Conservation (phyloP, 1,284 basidiomycete species). For the Cutaneotrichosporon cavernicola region DNA sequence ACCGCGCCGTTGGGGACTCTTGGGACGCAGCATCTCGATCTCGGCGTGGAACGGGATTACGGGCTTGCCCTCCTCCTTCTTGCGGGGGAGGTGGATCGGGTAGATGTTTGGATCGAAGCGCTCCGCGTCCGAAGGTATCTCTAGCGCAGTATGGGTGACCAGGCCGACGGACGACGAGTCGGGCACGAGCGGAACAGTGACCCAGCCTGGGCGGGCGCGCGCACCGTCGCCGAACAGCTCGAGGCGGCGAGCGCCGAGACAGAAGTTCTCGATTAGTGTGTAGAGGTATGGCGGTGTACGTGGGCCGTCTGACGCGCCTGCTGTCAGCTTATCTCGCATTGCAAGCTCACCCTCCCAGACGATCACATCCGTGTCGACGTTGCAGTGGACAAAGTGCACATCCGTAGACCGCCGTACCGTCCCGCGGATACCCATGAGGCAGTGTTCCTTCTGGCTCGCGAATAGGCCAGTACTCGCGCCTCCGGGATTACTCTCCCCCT, state of each 20-base stretch:
- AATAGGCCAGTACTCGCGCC: slow-evolving; percentile 56
- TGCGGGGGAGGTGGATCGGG: slow-evolving; percentile 41
- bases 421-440: slow-evolving; percentile 96
- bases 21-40: slow-evolving; percentile 81
- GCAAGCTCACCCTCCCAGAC: slow-evolving; percentile 66
- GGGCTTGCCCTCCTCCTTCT: slow-evolving; percentile 30
- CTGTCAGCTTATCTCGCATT: slow-evolving; percentile 8
- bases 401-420: slow-evolving; percentile 93
- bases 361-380: slow-evolving; percentile 96
- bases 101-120: slow-evolving; percentile 60
- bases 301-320: slow-evolving; percentile 53
- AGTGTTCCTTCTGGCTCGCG: slow-evolving; percentile 90
- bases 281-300: slow-evolving; percentile 92
- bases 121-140: slow-evolving; percentile 20
- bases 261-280: slow-evolving; percentile 94
- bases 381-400: slow-evolving; percentile 95
- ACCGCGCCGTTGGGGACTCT: slow-evolving; percentile 62
- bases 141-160: not conserved
- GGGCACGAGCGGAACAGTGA: slow-evolving; percentile 66
- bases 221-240: slow-evolving; percentile 81
- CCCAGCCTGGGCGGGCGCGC: slow-evolving; percentile 82
- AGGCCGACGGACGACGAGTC: not conserved
- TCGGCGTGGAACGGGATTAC: slow-evolving; percentile 51
- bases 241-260: slow-evolving; percentile 84
- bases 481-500: not conserved